Conservation (phyloP, 331 rosid species). For the Spiraea crenata region DNA sequence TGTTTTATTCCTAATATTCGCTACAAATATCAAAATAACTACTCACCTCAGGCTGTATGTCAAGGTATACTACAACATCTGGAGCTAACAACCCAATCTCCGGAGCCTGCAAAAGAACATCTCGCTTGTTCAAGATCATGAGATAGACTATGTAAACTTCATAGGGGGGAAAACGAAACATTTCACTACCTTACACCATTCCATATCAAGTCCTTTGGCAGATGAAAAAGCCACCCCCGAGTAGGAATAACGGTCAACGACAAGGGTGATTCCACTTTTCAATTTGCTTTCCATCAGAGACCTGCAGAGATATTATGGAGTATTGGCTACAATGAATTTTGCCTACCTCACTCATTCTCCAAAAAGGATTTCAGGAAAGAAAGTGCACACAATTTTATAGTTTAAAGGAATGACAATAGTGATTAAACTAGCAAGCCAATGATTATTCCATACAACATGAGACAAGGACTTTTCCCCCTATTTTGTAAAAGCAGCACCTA, state of each 20-base stretch:
- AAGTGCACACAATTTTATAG: neutral
- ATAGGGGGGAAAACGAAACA: neutral
- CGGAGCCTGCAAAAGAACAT: slow-evolving; percentile 60
- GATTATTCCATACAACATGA: neutral
- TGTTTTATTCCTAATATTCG: neutral
- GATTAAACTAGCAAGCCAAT: neutral
- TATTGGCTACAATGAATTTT: slow-evolving; percentile 5
- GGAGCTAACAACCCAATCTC: slow-evolving; percentile 84
- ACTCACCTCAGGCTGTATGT: slow-evolving; percentile 80
- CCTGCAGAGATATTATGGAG: slow-evolving; percentile 40
- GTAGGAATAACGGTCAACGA: slow-evolving; percentile 91
- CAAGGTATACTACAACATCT: slow-evolving; percentile 73
- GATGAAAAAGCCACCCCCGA: slow-evolving; percentile 94
- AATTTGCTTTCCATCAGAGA: slow-evolving; percentile 79
- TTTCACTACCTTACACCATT: slow-evolving; percentile 83
- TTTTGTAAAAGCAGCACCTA: neutral
- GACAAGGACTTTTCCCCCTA: neutral
- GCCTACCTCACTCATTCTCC: slow-evolving; percentile 1
- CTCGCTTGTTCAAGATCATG: slow-evolving; percentile 9
- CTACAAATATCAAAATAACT: neutral
- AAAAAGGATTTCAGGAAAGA: neutral
- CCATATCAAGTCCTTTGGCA: slow-evolving; percentile 81
- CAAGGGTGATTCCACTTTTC: slow-evolving; percentile 75
- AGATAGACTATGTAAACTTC: slow-evolving; percentile 5
- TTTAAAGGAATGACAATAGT: neutral